Conservation (phyloP, 345 rosid species). For the Sonneratia caseolaris region DNA sequence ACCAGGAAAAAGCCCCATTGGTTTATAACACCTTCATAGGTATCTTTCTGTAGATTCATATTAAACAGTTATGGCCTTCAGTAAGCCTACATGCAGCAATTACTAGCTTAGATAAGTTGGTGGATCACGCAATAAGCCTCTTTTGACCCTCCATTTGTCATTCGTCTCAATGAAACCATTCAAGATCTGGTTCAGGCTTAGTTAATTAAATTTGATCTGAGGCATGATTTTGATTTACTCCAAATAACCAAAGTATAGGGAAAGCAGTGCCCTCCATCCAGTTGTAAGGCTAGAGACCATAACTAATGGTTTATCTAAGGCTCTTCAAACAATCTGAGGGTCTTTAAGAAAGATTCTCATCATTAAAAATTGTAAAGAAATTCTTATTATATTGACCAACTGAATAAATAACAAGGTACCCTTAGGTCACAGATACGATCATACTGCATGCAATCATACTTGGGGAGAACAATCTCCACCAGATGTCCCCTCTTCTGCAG, state of each 20-base stretch:
- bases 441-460: conserved; percentile 92
- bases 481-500: conserved; percentile 90
- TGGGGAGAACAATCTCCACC: conserved; percentile 87
- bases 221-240: neutral
- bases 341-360: neutral
- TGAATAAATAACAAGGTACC: conserved; percentile 32
- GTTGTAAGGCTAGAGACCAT: neutral
- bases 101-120: no score
- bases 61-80: neutral
- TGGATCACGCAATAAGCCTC: no score
- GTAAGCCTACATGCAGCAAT: neutral
- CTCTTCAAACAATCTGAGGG: neutral
- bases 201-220: neutral
- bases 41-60: neutral
- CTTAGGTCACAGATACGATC: conserved; percentile 55
- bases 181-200: neutral
- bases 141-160: no score
- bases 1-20: neutral
- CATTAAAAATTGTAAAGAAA: neutral
- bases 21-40: neutral
- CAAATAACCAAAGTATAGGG: neutral
- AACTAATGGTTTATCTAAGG: neutral
- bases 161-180: no score
- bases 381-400: neutral
- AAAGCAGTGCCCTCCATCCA: neutral